Percentiles rank a stretch among this genome's conserved stretches.
Evolutionary conservation across 148 eudicot species (phyloP).

Genomic region (Heliosperma pusillum): DNA sequence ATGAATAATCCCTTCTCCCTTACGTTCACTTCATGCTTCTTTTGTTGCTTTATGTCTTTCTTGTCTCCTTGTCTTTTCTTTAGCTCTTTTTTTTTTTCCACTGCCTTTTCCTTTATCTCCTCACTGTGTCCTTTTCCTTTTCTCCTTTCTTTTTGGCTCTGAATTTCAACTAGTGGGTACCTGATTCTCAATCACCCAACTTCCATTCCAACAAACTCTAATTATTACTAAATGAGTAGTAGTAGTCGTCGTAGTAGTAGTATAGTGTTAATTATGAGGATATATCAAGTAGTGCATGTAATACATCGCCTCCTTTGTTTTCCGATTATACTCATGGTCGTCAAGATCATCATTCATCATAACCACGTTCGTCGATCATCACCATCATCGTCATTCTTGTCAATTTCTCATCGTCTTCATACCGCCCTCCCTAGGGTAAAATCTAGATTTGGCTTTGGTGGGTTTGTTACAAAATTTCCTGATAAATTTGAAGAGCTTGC

Average conservation of each 20-base stretch:
- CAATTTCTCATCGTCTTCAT: conserved; percentile 13
- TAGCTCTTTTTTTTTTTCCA: conserved; percentile 17
- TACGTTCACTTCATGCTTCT: conserved; percentile 17
- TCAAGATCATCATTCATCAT: conserved; percentile 8
- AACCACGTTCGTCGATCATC: not conserved
- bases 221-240: conserved; percentile 62
- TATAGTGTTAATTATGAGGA: no score
- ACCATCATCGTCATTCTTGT: not conserved
- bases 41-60: conserved; percentile 31
- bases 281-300: no score
- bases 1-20: not conserved
- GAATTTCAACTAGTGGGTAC: conserved; percentile 47
- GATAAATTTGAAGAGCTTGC: conserved; percentile 55
- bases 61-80: conserved; percentile 37
- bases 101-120: conserved; percentile 25
- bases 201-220: conserved; percentile 17
- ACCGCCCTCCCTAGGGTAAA: conserved; percentile 89
- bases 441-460: conserved; percentile 79
- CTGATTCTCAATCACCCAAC: conserved; percentile 55
- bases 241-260: not conserved
- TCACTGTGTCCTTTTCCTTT: conserved; percentile 22
- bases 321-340: not conserved
- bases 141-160: conserved; percentile 36
- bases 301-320: no score
- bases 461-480: conserved; percentile 38